Percentiles rank a stretch among this genome's conserved stretches.
phyloP scores from a whole-genome alignment of 805 yeast species.

The Cyberlindnera mycetangii region DNA sequence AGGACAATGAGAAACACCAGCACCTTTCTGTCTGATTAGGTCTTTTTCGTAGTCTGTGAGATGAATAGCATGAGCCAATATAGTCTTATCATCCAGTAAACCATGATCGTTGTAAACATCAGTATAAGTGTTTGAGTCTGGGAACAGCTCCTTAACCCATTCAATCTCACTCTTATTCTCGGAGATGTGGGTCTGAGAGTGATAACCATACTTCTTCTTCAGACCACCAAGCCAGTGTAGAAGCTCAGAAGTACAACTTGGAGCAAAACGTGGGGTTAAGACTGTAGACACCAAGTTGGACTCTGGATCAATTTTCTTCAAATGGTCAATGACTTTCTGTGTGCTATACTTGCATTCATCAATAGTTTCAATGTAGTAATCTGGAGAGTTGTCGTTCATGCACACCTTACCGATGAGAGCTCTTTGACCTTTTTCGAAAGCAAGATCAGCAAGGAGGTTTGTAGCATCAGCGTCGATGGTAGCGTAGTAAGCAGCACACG shows the following conservation, averaged over 20 bases:
- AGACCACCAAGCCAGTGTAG: conserved; percentile 62
- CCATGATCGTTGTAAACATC: conserved; percentile 69
- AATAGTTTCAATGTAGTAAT: conserved; percentile 57
- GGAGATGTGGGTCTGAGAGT: conserved; percentile 87
- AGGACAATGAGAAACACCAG: conserved; percentile 93
- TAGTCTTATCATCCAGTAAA: conserved; percentile 61
- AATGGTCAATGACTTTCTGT: conserved; percentile 52
- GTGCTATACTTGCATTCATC: conserved; percentile 56
- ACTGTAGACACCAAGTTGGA: conserved; percentile 63
- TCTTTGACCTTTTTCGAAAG: conserved; percentile 70
- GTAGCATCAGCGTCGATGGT: conserved; percentile 81
- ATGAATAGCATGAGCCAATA: conserved; percentile 89
- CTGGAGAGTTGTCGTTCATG: conserved; percentile 84
- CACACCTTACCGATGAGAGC: conserved; percentile 93
- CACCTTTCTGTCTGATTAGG: conserved; percentile 47
- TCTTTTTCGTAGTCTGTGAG: conserved; percentile 61
- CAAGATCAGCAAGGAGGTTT: conserved; percentile 68
- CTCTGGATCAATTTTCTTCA: conserved; percentile 49
- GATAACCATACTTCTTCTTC: conserved; percentile 47
- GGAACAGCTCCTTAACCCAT: conserved; percentile 71
- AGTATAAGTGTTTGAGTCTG: conserved; percentile 65
- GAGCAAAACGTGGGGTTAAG: conserved; percentile 92
- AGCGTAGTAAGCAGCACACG: conserved; percentile 89
- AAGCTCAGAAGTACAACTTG: conserved; percentile 68
- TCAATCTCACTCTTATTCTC: conserved; percentile 76